Percentiles rank a stretch among this genome's conserved stretches.
Conservation (phyloP, 2,329 filamentous ascomycete species). For the Rasamsonia emersonii region DNA sequence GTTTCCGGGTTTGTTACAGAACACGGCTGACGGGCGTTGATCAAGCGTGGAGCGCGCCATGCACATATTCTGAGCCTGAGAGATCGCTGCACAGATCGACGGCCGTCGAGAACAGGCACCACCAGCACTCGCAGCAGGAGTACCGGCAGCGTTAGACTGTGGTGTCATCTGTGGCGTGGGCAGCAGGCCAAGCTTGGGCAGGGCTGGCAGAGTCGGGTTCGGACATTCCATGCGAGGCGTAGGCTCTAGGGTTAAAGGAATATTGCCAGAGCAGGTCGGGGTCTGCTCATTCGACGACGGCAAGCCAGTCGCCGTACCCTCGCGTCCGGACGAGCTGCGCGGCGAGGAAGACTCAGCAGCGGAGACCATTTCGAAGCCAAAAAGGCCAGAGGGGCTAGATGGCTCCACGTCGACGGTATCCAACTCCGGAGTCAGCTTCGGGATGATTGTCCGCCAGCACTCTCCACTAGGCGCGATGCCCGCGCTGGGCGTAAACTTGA, state of each 20-base stretch:
- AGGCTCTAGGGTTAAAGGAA: conserved; percentile 44
- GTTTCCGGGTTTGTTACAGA: conserved; percentile 28
- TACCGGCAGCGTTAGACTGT: conserved; percentile 43
- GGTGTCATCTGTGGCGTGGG: conserved; percentile 57
- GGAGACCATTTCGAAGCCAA: conserved; percentile 17
- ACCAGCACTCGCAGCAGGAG: conserved; percentile 54
- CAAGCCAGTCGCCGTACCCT: conserved; percentile 13
- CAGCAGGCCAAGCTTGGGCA: conserved; percentile 47
- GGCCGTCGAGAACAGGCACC: conserved; percentile 42
- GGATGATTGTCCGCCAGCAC: conserved; percentile 42
- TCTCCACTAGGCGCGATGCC: conserved; percentile 27
- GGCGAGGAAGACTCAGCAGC: conserved; percentile 23
- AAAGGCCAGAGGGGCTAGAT: conserved; percentile 19
- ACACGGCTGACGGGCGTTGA: conserved; percentile 33
- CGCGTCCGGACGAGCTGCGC: conserved; percentile 14
- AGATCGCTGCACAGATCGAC: conserved; percentile 53
- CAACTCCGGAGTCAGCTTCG: conserved; percentile 49
- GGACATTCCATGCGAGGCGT: conserved; percentile 35
- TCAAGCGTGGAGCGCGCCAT: conserved; percentile 50
- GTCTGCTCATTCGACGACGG: conserved; percentile 14
- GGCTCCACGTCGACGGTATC: conserved; percentile 38
- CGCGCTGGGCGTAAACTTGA: conserved; percentile 65
- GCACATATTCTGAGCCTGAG: conserved; percentile 46
- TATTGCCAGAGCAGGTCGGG: conserved; percentile 21
- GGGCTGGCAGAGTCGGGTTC: conserved; percentile 41